Conservation (phyloP, 2,329 filamentous ascomycete genomes). For the Ophiocordyceps sinensis region DNA sequence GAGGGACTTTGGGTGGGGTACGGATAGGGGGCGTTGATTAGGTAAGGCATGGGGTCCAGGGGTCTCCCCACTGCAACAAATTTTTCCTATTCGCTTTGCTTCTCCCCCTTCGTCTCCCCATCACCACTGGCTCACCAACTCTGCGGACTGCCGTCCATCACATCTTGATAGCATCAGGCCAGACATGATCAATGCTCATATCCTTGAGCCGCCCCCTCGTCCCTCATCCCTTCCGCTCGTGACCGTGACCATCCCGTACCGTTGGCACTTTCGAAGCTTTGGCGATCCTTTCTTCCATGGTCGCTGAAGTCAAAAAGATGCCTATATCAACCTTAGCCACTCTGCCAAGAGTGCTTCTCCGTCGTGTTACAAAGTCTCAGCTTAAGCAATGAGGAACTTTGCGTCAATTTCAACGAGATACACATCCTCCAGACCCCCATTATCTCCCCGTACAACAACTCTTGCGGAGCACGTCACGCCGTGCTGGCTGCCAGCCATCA, state of each 20-base stretch:
- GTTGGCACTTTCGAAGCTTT: slow-evolving; percentile 89
- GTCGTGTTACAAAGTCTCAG: slow-evolving; percentile 84
- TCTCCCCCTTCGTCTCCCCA: no score
- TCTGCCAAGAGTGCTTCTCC: slow-evolving; percentile 82
- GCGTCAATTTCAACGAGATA: slow-evolving; percentile 77
- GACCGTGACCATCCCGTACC: slow-evolving; percentile 2
- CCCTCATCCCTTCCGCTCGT: slow-evolving; percentile 2
- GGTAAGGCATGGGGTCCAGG: no score
- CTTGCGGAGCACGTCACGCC: not conserved
- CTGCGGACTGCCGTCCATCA: no score
- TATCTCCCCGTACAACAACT: not conserved
- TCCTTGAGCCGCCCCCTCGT: not conserved
- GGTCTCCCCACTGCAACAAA: no score
- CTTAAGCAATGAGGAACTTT: slow-evolving; percentile 63
- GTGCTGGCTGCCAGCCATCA: not conserved
- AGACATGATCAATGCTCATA: not conserved
- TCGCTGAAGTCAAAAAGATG: slow-evolving; percentile 78
- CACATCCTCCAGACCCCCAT: slow-evolving; percentile 17
- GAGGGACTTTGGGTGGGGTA: no score
- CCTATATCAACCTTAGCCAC: slow-evolving; percentile 64
- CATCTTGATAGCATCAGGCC: not conserved
- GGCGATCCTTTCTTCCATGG: slow-evolving; percentile 49
- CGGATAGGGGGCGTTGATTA: no score
- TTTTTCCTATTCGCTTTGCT: no score
- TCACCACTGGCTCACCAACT: no score